Base-by-base conservation (phyloP, 192 early-diverging fungal species). In the Anaeromyces robustus region DNA sequence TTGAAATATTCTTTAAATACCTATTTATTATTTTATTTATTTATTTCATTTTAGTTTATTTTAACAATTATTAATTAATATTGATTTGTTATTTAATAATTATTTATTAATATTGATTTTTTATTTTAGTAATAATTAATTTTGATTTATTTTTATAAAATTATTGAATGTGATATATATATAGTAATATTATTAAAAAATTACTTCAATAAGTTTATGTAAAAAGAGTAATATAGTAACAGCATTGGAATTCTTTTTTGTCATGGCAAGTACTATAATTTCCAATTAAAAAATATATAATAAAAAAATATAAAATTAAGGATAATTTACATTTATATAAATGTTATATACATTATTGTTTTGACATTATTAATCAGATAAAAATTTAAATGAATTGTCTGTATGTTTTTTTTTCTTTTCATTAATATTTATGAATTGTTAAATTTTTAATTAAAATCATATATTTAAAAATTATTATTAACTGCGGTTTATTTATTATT, bases 221-320 rank as follows among this genome's bases (percentile, higher is more conserved):
- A 99, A 90, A 84, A 98, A 99, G 78, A 97, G 85, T 79, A 99
- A 89, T 78, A 98, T 94, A 37, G 94, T 95, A 77, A 96, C 94
- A 26, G 98, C 98, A 83, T 98, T 98, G 39, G 97, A 94, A 87
- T 99, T 99, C 85, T 97, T 97, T 84, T 95, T 92, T 22, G 95
- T 97, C 85, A 97, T 90, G 13, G 96, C 96, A 80, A 99, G 88
- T 85, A 99, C 93, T 96, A 81, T 22, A 4, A 7, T 22, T 22
- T 22, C 18, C 18, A 68, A 11, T n/a, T 22, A 68, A 26, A 68
- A 68, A 68, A n/a, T 14, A 22, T 14, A n/a, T n/a, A n/a, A n/a
- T n/a, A n/a, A 68, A 68, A n/a, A 68, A 68, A 68, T 68, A 11
- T 4, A 68, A 1, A n/a, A 4, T 68, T n/a, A 68, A 68, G 26